phyloP scores from a whole-genome alignment of 441 rosid genomes.

The Kokia cookei region DNA sequence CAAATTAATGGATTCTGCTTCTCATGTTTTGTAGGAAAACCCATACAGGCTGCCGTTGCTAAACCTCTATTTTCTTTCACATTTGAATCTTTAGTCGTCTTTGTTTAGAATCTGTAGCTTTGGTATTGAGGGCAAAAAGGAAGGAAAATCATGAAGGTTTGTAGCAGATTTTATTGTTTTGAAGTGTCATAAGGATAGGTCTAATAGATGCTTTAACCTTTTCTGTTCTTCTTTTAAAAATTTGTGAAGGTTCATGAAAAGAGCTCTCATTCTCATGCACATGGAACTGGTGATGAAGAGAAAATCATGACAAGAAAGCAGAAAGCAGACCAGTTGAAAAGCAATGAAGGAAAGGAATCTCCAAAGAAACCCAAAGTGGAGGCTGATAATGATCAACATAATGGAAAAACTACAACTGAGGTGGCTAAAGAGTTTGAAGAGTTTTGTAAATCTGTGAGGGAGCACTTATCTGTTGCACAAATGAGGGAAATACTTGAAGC shows the following conservation, averaged over 20 bases:
- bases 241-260: constrained; percentile 60
- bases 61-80: neutral
- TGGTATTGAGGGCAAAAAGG: neutral
- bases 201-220: neutral
- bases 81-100: neutral
- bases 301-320: constrained; percentile 71
- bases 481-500: constrained; percentile 51
- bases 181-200: neutral
- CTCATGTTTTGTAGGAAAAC: neutral
- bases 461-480: constrained; percentile 48
- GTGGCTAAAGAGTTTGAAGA: constrained; percentile 40
- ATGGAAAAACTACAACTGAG: constrained; percentile 26
- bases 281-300: constrained; percentile 47
- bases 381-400: constrained; percentile 13
- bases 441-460: constrained; percentile 41
- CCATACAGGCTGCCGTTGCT: neutral
- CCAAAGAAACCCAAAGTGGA: constrained; percentile 56
- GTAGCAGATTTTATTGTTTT: neutral
- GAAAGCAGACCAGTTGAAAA: constrained; percentile 58
- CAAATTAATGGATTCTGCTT: neutral
- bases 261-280: constrained; percentile 46
- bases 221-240: neutral
- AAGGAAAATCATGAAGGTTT: constrained; percentile 3
- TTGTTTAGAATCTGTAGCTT: neutral
- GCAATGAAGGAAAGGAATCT: constrained; percentile 50